Conservation (phyloP, 2,329 filamentous ascomycete genomes). For the Cladobotryum protrusum region DNA sequence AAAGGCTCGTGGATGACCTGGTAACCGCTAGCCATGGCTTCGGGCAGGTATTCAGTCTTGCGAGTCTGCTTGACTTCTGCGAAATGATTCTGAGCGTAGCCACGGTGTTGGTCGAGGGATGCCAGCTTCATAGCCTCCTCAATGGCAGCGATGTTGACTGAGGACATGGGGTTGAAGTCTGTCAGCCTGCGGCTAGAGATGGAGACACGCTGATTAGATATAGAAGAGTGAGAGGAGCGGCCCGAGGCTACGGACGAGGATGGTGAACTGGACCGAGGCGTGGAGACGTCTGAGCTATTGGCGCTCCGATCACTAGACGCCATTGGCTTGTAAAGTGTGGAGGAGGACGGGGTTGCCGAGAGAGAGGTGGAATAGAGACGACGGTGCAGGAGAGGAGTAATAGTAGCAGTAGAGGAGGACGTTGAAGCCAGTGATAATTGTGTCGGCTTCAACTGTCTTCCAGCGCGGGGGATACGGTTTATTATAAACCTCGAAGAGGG, state of each 20-base stretch:
- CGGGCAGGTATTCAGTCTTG: conserved; percentile 47
- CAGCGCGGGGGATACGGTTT: conserved; percentile 11
- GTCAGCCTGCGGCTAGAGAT: conserved; percentile 46
- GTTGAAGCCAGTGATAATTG: background rate
- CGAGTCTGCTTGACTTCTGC: conserved; percentile 49
- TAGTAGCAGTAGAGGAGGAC: conserved; percentile 4
- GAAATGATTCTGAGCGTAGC: conserved; percentile 53
- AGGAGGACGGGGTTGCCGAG: conserved; percentile 20
- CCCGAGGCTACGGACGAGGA: conserved; percentile 41
- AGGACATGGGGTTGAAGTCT: conserved; percentile 49
- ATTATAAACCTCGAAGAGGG: conserved; percentile 14
- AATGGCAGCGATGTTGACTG: conserved; percentile 50
- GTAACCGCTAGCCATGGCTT: conserved; percentile 50
- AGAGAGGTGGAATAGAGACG: conserved; percentile 11
- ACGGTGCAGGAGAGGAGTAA: conserved; percentile 18
- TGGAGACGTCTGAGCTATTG: conserved; percentile 46
- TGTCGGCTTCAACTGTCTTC: conserved; percentile 1
- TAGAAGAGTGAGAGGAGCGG: conserved; percentile 44
- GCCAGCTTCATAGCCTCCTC: conserved; percentile 56
- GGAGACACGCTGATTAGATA: conserved; percentile 47
- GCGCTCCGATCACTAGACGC: conserved; percentile 26
- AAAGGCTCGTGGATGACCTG: conserved; percentile 56
- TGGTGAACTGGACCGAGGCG: conserved; percentile 48
- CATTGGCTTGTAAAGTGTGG: conserved; percentile 5
- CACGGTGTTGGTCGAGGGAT: conserved; percentile 53